Percentiles rank a stretch among this genome's conserved stretches.
Evolutionary conservation across 2,329 filamentous ascomycete species (phyloP).

Genomic region (Ophiognomonia clavigignenti-juglandacearum): DNA sequence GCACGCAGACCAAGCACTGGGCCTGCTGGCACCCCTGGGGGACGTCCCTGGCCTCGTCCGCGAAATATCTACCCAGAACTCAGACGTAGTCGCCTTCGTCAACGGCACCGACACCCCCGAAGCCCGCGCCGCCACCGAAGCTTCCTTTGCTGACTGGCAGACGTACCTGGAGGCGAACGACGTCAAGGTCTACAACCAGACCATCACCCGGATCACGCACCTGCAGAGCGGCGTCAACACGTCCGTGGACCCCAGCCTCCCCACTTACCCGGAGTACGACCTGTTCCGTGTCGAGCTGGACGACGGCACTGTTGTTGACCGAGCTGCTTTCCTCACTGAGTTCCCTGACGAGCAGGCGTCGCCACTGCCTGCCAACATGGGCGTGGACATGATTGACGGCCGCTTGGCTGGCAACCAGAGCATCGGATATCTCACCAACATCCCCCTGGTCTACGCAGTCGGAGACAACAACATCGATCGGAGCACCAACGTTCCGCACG

Average conservation of each 20-base stretch:
- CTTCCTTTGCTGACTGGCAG: constrained; percentile 40
- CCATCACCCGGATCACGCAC: constrained; percentile 43
- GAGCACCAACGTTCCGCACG: constrained; percentile 57
- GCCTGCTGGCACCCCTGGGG: constrained; percentile 43
- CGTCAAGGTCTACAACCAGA: constrained; percentile 51
- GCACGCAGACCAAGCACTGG: constrained; percentile 53
- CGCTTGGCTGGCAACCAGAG: constrained; percentile 37
- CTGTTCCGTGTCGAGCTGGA: constrained; percentile 50
- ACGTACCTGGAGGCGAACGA: constrained; percentile 44
- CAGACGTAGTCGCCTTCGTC: constrained; percentile 50
- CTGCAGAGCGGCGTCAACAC: constrained; percentile 34
- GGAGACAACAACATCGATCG: constrained; percentile 57
- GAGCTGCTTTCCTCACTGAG: constrained; percentile 48
- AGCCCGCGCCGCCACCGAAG: constrained; percentile 32
- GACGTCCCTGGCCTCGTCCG: constrained; percentile 40
- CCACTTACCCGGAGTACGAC: constrained; percentile 45
- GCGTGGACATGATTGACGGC: constrained; percentile 38
- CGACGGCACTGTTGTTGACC: constrained; percentile 37
- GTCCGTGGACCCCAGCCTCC: constrained; percentile 33
- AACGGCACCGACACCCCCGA: constrained; percentile 53
- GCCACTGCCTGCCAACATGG: constrained; percentile 38
- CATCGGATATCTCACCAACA: constrained; percentile 44
- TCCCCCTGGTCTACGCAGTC: constrained; percentile 51
- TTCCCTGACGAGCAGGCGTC: constrained; percentile 44
- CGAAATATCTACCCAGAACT: constrained; percentile 51